phyloP scores from a whole-genome alignment of 306 rosid genomes.

The Spatholobus suberectus region DNA sequence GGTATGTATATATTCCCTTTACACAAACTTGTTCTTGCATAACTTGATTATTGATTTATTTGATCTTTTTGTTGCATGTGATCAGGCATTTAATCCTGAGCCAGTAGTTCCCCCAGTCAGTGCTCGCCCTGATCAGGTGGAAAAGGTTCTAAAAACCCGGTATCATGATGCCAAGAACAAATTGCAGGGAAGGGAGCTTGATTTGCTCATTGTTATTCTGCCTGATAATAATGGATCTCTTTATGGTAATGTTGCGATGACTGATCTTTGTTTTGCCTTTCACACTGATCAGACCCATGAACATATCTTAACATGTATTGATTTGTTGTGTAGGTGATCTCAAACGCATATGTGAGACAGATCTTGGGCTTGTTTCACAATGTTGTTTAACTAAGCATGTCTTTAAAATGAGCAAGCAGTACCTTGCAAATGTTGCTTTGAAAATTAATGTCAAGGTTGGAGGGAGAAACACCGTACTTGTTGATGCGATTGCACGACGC shows the following conservation, averaged over 20 bases:
- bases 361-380: conserved; percentile 93
- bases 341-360: conserved; percentile 94
- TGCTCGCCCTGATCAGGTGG: conserved; percentile 94
- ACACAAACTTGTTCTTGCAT: not conserved
- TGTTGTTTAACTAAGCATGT: conserved; percentile 94
- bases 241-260: conserved; percentile 62
- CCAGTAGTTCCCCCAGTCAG: conserved; percentile 71
- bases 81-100: conserved; percentile 73
- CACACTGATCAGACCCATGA: not conserved
- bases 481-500: conserved; percentile 87
- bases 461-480: conserved; percentile 95
- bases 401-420: conserved; percentile 85
- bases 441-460: conserved; percentile 98
- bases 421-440: conserved; percentile 88
- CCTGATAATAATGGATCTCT: conserved; percentile 97
- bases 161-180: conserved; percentile 79
- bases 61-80: not conserved
- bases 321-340: conserved; percentile 72
- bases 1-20: conserved; percentile 52
- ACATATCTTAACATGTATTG: not conserved
- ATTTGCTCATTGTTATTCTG: conserved; percentile 84
- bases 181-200: conserved; percentile 74
- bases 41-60: not conserved
- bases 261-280: not conserved
- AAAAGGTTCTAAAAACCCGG: conserved; percentile 73